Base-by-base conservation (phyloP, 345 rosid genomes). In the Citrus reticulata region DNA sequence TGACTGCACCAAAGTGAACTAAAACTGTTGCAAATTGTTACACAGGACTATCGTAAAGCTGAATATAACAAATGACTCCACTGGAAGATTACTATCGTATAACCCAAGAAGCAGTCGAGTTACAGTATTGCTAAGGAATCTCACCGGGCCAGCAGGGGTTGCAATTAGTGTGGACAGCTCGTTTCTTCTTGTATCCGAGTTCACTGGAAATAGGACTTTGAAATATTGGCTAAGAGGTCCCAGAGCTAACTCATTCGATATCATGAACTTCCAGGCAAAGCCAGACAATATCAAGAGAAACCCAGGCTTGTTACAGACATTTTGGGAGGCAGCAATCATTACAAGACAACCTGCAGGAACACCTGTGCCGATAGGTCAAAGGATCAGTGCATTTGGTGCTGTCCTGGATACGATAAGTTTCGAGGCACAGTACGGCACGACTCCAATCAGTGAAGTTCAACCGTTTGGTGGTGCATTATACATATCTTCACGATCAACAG, bases 201-300 rank as follows among this genome's bases (percentile, higher is more conserved):
- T 40, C 68, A 4, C 24, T 2, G 51, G 9, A 5, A 57, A 76
- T 58, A 73, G 76, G 70, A 78, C 73, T 46, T 6, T 7, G 6
- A 79, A 70, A 22, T 68, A 27, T 49, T 77, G 77, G 76, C 81
- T 81, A 27, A 42, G 13, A 8, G 87, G 83, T 29, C 77, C 72
- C 1, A 37, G 30, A 29, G 68, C 74, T 0, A 75, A 40, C 27
- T 57, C 64, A 8, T 39, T 30, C 29, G 60, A 77, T 16, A 35
- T 72, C 9, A 35, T 76, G 11, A 76, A 67, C 24, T 40, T 20
- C 54, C 35, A 17, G 35, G 49, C 11, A 29, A n/a, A 16, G 11
- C 83, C 81, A 5, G 64, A 73, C 20, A 81, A 81, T 74, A 77
- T 84, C 51, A 84, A 77, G 67, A 59, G 66, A 60, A 39, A 59